Evolutionary conservation across 2,329 filamentous ascomycete species (phyloP), one percentile per base, ranked within the genome.

Genomic region (Botryotinia globosa): DNA sequence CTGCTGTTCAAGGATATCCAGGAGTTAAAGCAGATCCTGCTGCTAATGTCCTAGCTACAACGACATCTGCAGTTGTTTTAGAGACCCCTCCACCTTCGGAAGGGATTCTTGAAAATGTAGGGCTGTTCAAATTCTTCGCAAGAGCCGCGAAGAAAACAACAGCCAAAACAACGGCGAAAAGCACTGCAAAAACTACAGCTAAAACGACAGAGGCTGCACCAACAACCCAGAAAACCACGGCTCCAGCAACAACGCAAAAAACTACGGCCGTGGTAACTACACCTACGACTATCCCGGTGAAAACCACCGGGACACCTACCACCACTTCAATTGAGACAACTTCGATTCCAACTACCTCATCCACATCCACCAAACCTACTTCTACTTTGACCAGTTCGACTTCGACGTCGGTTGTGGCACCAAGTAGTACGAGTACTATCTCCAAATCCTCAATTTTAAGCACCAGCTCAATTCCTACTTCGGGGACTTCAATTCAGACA

Each of bases 101-200:
- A 6, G 44, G 44, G 20, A n/a, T 39, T 45, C 12, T 71, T 16
- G 58, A 54, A 3, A 54, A 71, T 54, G 7, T 42, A 25, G 58
- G 48, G 32, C 12, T 64, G 22, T 63, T 71, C 32, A 71, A 42
- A 42, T 71, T 71, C 25, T 71, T 71, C n/a, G 68, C 42, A 48
- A 71, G 68, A 29, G 68, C 58, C 16, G 42, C 37, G 25, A 71
- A 64, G 25, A 71, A 63, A 22, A 42, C 66, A 16, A 69, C 66
- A 1, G 37, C 66, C 9, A 69, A 42, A n/a, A 58, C 51, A 9
- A 69, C 48, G 14, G 48, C 48, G 7, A 69, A 58, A 34, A 39
- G 51, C 0, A 69, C 66, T 1, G 37, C 51, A 3, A 69, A 42
- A n/a, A 58, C 51, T 9, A 69, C 48, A 7, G 48, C 48, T n/a